Evolutionary conservation across 257 asterid genomes (phyloP).

Genomic region (Leonotis leonurus): DNA sequence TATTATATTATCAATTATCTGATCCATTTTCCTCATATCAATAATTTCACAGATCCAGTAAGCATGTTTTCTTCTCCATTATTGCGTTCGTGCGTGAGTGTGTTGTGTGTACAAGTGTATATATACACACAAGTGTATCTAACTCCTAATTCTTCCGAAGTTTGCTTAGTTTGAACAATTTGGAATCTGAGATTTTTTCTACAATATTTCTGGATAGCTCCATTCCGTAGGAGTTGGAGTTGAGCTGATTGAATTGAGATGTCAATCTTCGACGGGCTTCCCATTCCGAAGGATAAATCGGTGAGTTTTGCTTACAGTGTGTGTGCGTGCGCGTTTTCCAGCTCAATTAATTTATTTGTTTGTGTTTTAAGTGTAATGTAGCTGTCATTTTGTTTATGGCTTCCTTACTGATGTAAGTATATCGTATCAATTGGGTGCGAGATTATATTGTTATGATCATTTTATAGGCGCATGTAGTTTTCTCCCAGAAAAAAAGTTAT

Average conservation of each 20-base stretch:
- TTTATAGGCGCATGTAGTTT: not conserved
- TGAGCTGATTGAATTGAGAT: constrained; percentile 49
- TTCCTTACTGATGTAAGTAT: no score
- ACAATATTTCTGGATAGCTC: no score
- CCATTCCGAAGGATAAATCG: constrained; percentile 74
- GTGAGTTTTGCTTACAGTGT: constrained; percentile 35
- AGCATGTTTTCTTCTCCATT: constrained; percentile 13
- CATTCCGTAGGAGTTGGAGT: constrained; percentile 18
- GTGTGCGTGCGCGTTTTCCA: not conserved
- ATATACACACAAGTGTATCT: not conserved
- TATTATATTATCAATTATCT: constrained; percentile 7
- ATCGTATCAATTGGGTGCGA: constrained; percentile 3
- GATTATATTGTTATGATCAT: not conserved
- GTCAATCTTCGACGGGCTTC: constrained; percentile 89
- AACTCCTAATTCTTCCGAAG: not conserved
- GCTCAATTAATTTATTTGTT: not conserved
- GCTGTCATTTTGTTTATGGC: not conserved
- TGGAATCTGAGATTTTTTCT: not conserved
- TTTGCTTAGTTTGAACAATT: constrained; percentile 1
- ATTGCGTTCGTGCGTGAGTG: no score
- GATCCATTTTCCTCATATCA: constrained; percentile 20
- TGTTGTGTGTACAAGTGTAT: not conserved
- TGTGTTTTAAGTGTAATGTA: not conserved
- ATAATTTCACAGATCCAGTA: constrained; percentile 25
- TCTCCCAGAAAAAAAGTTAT: not conserved